Evolutionary conservation across 2,329 filamentous ascomycete genomes (phyloP), one percentile per base, ranked within the genome.

Genomic region (Sporothrix luriei): DNA sequence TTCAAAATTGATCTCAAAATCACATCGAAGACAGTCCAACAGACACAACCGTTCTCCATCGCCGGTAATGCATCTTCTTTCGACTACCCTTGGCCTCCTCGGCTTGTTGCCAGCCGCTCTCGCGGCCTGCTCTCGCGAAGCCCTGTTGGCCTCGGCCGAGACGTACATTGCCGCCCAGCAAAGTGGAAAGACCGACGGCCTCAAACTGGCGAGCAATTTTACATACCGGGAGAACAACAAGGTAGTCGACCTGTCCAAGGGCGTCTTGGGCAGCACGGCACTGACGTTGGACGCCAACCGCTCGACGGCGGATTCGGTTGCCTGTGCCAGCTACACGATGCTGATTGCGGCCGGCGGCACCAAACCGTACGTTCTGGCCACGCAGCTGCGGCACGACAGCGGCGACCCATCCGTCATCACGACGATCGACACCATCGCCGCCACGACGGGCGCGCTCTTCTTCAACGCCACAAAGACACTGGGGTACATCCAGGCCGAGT

Each of bases 291-390:
- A 74, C 66, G 69, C 74, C 16, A 73, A 71, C 69, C 72, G 73
- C 29, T 73, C 73, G 4, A 75, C 75, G 2, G 75, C 75, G 68
- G 78, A 80, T 74, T 74, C 72, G 0, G 73, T 77, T 26, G 77
- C 76, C 9, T 80, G 78, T 70, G 78, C 78, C 1, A 79, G 76
- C 75, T 80, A 79, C 74, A 79, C 77, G 14, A 75, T 79, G 74
- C 69, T 79, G 57, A 77, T 79, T 69, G 77, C 78, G 7, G 70
- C 77, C 9, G 70, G 73, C 1, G 77, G 77, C 2, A 9, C 74
- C 13, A 77, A 75, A 68, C 77, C 76, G 1, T 79, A 79, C 70
- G 77, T 79, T 10, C 74, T 78, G 24, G 76, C 76, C 2, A 79
- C 78, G 7, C 78, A 80, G 71, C 75, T 79, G 64, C 76, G 78